These are phyloP conservation scores for Chytridiales sp. DNA, from an alignment of 371 early-diverging fungal genomes.

Conservation along the genomic window DNA sequence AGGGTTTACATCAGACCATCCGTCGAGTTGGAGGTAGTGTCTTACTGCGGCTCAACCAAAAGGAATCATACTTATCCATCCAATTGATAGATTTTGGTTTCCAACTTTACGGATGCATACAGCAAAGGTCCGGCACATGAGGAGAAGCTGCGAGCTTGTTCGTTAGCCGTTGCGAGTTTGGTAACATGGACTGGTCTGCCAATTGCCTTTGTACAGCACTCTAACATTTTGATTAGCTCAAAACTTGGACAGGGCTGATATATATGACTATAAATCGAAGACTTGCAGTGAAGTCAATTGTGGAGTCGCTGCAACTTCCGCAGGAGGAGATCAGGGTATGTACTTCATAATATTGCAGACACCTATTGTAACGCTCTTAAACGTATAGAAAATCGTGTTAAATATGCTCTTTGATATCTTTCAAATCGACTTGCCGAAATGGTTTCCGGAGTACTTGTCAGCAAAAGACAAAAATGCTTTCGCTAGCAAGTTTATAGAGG, in stretches of 20 bases:
- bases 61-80: not conserved
- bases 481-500: not conserved
- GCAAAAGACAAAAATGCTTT: constrained; percentile 7
- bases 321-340: constrained; percentile 72
- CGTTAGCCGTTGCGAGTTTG: no score
- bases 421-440: constrained; percentile 65
- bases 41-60: not conserved
- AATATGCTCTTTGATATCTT: constrained; percentile 80
- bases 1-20: constrained; percentile 70
- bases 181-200: no score
- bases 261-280: constrained; percentile 74
- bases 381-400: constrained; percentile 63
- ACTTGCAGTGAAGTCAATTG: constrained; percentile 69
- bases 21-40: constrained; percentile 68
- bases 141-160: constrained; percentile 65
- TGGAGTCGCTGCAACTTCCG: constrained; percentile 73
- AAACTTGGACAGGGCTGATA: constrained; percentile 77
- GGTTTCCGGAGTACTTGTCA: constrained; percentile 58
- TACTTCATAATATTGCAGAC: not conserved
- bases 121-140: constrained; percentile 41
- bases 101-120: constrained; percentile 8
- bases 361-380: not conserved
- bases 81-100: constrained; percentile 21
- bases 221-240: constrained; percentile 41
- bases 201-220: no score